Evolutionary conservation across 1,284 basidiomycete genomes (phyloP).

Genomic region (Malassezia sp.): DNA sequence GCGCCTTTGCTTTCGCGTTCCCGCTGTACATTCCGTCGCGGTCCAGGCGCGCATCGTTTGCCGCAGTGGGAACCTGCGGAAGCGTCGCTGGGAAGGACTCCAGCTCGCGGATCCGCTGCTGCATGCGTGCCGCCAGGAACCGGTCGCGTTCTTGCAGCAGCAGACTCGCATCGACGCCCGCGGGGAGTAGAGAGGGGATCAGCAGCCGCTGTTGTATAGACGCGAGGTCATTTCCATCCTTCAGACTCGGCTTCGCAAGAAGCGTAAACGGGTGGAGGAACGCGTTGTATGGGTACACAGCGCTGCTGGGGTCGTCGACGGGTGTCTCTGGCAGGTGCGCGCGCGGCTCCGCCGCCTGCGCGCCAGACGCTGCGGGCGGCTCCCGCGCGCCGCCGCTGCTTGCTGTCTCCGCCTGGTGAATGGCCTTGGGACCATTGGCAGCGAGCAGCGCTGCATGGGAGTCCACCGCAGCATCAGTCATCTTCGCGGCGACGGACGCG

Average conservation of each 20-base stretch:
- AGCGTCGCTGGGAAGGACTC: slow-evolving; percentile 71
- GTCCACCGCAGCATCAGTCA: slow-evolving; percentile 58
- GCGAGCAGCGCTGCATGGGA: slow-evolving; percentile 56
- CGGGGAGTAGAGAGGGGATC: slow-evolving; percentile 77
- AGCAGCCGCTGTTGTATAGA: slow-evolving; percentile 69
- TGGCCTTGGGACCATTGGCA: slow-evolving; percentile 36
- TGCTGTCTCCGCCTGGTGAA: slow-evolving; percentile 1
- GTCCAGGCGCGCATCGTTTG: slow-evolving; percentile 15
- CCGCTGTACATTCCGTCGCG: slow-evolving; percentile 2
- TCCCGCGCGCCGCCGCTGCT: not conserved
- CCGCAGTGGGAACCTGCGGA: slow-evolving; percentile 35
- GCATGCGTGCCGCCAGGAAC: slow-evolving; percentile 76
- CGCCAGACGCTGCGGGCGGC: not conserved
- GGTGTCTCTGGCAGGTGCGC: slow-evolving; percentile 24
- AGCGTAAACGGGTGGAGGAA: slow-evolving; percentile 69
- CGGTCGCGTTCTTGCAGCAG: slow-evolving; percentile 82
- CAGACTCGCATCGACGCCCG: slow-evolving; percentile 83
- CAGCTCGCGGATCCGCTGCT: slow-evolving; percentile 78
- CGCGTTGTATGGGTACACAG: slow-evolving; percentile 92
- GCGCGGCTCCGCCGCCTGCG: slow-evolving; percentile 14
- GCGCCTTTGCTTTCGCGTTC: slow-evolving; percentile 66
- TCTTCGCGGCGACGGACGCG: slow-evolving; percentile 63
- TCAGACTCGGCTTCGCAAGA: slow-evolving; percentile 41
- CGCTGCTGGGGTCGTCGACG: slow-evolving; percentile 61
- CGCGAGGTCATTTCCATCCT: slow-evolving; percentile 46